phyloP scores from a whole-genome alignment of 768 basidiomycete species.

The Daedaleopsis sinensis region DNA sequence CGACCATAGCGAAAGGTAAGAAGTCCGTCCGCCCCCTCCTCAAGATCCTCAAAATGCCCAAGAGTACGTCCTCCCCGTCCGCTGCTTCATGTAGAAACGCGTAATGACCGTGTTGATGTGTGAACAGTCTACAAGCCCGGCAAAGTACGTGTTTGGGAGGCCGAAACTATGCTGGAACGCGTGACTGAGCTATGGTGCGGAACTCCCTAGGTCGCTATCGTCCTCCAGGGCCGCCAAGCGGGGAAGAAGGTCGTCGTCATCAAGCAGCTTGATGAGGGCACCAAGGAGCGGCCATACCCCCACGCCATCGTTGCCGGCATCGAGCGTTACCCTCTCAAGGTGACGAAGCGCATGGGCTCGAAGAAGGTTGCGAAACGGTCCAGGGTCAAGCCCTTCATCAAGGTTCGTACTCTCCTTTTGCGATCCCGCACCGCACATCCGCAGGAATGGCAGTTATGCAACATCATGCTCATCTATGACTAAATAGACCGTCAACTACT shows the following conservation, averaged over 20 bases:
- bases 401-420: conserved; percentile 57
- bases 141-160: conserved; percentile 57
- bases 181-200: conserved; percentile 5
- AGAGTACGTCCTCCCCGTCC: conserved; percentile 31
- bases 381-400: conserved; percentile 99
- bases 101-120: neutral
- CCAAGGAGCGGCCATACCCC: conserved; percentile 94
- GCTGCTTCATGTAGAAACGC: neutral
- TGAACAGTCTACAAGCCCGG: conserved; percentile 88
- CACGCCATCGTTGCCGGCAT: conserved; percentile 98
- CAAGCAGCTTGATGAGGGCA: conserved; percentile 96
- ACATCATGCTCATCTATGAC: too few relatives aligned
- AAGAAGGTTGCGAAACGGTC: conserved; percentile 91
- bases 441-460: too few relatives aligned
- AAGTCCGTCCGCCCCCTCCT: conserved; percentile 11
- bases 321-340: conserved; percentile 98
- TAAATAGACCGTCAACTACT: conserved; percentile 89
- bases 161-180: conserved; percentile 11
- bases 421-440: too few relatives aligned
- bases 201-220: conserved; percentile 77
- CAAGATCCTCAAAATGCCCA: conserved; percentile 41
- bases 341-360: conserved; percentile 95
- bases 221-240: conserved; percentile 98
- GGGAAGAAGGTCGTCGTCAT: conserved; percentile 99
- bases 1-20: conserved; percentile 16